Percentiles rank a stretch among this genome's conserved stretches.
Evolutionary conservation across 306 rosid species (phyloP).

Genomic region (Trifolium dubium): DNA sequence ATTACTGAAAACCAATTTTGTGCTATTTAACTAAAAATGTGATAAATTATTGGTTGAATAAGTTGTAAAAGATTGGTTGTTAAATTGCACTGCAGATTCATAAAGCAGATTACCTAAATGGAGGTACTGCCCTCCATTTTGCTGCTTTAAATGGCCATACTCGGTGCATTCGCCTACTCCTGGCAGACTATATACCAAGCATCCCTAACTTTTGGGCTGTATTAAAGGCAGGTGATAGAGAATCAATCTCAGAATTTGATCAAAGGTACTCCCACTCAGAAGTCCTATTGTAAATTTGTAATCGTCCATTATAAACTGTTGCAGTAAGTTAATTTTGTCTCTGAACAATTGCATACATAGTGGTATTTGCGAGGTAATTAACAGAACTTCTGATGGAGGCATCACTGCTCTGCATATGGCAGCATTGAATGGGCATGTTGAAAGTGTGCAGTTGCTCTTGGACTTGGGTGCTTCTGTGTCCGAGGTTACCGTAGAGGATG

Average conservation of each 20-base stretch:
- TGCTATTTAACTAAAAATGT: conserved; percentile 3
- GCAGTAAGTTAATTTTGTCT: conserved; percentile 39
- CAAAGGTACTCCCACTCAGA: conserved; percentile 56
- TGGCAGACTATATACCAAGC: conserved; percentile 88
- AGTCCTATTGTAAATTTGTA: conserved; percentile 27
- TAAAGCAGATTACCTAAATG: conserved; percentile 88
- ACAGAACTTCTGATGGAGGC: conserved; percentile 91
- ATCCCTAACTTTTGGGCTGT: conserved; percentile 63
- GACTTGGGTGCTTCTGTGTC: conserved; percentile 91
- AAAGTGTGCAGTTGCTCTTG: conserved; percentile 79
- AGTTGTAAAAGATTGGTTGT: conserved; percentile 26
- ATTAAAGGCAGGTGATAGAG: conserved; percentile 49
- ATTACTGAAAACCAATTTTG: conserved; percentile 22
- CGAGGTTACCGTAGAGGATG: conserved; percentile 81
- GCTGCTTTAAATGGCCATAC: conserved; percentile 96
- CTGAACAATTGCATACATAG: conserved; percentile 50
- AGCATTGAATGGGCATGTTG: conserved; percentile 88
- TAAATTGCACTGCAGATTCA: conserved; percentile 69
- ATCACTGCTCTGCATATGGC: conserved; percentile 98
- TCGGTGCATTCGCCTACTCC: conserved; percentile 81
- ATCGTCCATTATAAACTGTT: conserved; percentile 29
- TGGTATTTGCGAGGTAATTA: conserved; percentile 67
- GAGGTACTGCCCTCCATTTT: conserved; percentile 93
- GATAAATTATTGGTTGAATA: conserved; percentile 11
- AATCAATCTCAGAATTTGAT: conserved; percentile 64